Percentiles rank a stretch among this genome's conserved stretches.
Evolutionary conservation across 805 yeast genomes (phyloP).

Genomic region (Blastobotrys parvus): DNA sequence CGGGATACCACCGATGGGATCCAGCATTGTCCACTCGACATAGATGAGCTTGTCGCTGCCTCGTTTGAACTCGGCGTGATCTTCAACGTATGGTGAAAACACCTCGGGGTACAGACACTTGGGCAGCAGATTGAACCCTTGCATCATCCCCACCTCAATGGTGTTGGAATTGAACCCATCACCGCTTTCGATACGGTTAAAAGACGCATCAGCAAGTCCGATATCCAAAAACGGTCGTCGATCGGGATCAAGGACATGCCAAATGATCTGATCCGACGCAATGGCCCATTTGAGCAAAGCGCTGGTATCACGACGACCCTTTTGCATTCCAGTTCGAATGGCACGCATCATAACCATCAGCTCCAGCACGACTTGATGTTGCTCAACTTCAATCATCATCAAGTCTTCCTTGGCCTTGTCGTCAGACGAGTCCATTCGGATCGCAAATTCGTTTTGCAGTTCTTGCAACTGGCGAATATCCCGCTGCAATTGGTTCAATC

Average conservation of each 20-base stretch:
- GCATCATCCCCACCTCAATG: constrained; percentile 51
- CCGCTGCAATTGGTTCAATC: constrained; percentile 43
- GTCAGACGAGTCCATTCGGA: constrained; percentile 43
- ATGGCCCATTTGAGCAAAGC: constrained; percentile 39
- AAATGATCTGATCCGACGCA: constrained; percentile 57
- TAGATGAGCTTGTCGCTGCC: constrained; percentile 32
- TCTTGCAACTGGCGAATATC: constrained; percentile 35
- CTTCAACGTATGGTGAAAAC: constrained; percentile 40
- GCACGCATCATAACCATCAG: constrained; percentile 30
- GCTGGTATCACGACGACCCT: constrained; percentile 27
- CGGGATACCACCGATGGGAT: constrained; percentile 87
- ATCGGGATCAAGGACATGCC: constrained; percentile 58
- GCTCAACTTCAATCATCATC: constrained; percentile 25
- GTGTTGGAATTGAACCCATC: constrained; percentile 62
- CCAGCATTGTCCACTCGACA: constrained; percentile 68
- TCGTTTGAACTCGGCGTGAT: constrained; percentile 8
- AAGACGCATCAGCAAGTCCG: constrained; percentile 52
- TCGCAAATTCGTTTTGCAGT: constrained; percentile 40
- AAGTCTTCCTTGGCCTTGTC: constrained; percentile 18
- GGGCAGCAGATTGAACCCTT: constrained; percentile 56
- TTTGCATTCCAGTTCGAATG: constrained; percentile 25
- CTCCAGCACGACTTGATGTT: constrained; percentile 21
- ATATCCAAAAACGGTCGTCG: constrained; percentile 63
- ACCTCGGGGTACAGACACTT: constrained; percentile 62
- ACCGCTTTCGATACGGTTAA: constrained; percentile 51